Evolutionary conservation across 106 monocot genomes (phyloP).

Genomic region (Triglochin maritima): DNA sequence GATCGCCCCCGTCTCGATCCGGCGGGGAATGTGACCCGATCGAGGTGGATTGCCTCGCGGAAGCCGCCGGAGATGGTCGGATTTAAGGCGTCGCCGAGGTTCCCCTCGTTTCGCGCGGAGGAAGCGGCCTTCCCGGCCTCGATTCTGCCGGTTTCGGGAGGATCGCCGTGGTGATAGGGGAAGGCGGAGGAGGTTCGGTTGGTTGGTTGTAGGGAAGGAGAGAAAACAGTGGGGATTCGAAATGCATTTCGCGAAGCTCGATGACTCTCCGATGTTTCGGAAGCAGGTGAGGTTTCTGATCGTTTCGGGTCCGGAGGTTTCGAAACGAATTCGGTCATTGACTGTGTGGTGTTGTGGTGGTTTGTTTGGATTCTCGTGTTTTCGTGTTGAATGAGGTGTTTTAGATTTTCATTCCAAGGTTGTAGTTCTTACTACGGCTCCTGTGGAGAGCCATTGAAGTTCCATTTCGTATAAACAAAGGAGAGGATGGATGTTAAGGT

Average conservation of each 20-base stretch:
- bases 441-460: no score
- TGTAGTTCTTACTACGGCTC: no score
- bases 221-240: constrained; percentile 11
- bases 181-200: background rate
- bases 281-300: constrained; percentile 52
- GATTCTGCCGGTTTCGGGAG: background rate
- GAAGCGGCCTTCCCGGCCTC: no score
- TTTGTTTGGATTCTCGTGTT: no score
- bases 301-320: background rate
- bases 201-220: background rate
- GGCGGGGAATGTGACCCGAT: constrained; percentile 4
- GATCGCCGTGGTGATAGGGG: background rate
- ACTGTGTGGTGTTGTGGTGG: no score
- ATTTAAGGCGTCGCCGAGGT: background rate
- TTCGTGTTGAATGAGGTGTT: no score
- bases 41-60: background rate
- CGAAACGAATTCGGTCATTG: background rate
- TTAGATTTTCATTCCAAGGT: no score
- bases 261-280: constrained; percentile 96
- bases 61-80: background rate
- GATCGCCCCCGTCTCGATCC: background rate
- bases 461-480: no score
- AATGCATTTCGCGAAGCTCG: constrained; percentile 94
- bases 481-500: no score
- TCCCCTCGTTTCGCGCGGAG: background rate